phyloP scores from a whole-genome alignment of 495 filamentous ascomycete species.

The Geopyxis carbonaria region DNA sequence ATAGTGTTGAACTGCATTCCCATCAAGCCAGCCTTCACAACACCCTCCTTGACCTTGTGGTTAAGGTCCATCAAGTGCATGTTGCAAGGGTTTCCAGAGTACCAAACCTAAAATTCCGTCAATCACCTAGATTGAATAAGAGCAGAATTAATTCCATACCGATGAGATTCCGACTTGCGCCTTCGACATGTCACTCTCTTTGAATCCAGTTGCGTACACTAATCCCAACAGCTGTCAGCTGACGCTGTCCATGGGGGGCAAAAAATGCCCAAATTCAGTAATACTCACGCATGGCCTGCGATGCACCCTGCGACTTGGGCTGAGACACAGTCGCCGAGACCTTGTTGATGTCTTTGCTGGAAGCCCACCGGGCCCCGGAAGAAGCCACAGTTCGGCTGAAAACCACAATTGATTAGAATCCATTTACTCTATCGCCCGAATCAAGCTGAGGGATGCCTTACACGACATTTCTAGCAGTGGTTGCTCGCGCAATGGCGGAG shows the following conservation, averaged over 20 bases:
- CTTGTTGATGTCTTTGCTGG: slow-evolving; percentile 44
- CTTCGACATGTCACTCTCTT: slow-evolving; percentile 72
- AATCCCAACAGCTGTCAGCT: not conserved
- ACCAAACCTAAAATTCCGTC: slow-evolving; percentile 36
- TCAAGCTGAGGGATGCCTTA: slow-evolving; percentile 3
- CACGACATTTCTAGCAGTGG: slow-evolving; percentile 1
- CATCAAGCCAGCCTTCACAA: slow-evolving; percentile 60
- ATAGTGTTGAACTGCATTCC: slow-evolving; percentile 95
- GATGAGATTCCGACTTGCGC: slow-evolving; percentile 95
- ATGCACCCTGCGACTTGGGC: slow-evolving; percentile 91
- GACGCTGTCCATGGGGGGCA: not conserved
- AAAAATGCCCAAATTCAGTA: not conserved
- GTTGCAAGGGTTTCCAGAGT: slow-evolving; percentile 93
- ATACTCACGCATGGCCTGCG: slow-evolving; percentile 72
- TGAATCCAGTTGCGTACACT: slow-evolving; percentile 79
- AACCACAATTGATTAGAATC: too few species aligned
- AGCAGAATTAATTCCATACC: slow-evolving; percentile 30
- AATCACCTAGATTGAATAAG: not conserved
- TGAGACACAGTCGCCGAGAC: slow-evolving; percentile 74
- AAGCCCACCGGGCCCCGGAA: slow-evolving; percentile 1
- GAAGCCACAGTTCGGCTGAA: not conserved
- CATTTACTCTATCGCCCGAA: too few species aligned
- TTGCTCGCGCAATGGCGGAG: not conserved
- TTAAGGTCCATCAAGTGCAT: slow-evolving; percentile 93
- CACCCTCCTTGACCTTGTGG: slow-evolving; percentile 63